phyloP scores from a whole-genome alignment of 345 rosid species.

The Draba incana region DNA sequence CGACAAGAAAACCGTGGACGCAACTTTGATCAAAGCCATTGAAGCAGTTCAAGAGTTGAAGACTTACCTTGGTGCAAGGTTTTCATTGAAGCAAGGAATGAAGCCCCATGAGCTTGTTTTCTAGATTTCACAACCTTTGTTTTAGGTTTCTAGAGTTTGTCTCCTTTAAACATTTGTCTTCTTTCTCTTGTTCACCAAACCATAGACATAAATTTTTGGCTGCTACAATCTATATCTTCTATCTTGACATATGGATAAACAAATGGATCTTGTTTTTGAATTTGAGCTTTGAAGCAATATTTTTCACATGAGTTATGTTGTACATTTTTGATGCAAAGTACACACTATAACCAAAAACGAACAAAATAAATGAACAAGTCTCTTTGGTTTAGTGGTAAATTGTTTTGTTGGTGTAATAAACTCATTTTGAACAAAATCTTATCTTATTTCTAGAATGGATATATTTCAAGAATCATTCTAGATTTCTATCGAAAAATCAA shows the following conservation, averaged over 20 bases:
- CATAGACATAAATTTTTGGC: not conserved
- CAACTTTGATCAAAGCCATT: constrained; percentile 60
- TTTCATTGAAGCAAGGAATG: constrained; percentile 76
- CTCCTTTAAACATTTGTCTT: constrained; percentile 6
- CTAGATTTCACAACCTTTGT: constrained; percentile 39
- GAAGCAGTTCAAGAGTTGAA: constrained; percentile 72
- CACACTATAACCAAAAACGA: no score
- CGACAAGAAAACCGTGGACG: constrained; percentile 75
- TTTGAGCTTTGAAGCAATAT: not conserved
- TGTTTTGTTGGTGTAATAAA: not conserved
- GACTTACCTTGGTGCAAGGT: constrained; percentile 73
- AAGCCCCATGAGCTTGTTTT: constrained; percentile 83
- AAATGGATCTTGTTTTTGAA: constrained; percentile 6
- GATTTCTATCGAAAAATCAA: not conserved
- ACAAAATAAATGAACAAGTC: no score
- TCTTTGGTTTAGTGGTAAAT: no score
- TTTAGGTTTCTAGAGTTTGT: constrained; percentile 13
- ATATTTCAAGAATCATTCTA: not conserved
- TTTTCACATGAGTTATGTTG: not conserved
- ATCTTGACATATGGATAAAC: constrained; percentile 19
- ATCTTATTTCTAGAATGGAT: not conserved
- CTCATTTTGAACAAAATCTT: not conserved
- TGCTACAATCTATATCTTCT: not conserved
- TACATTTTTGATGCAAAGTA: no score
- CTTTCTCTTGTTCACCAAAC: no score